Base-by-base conservation (phyloP, 768 basidiomycete species). In the Lactarius trivialis region DNA sequence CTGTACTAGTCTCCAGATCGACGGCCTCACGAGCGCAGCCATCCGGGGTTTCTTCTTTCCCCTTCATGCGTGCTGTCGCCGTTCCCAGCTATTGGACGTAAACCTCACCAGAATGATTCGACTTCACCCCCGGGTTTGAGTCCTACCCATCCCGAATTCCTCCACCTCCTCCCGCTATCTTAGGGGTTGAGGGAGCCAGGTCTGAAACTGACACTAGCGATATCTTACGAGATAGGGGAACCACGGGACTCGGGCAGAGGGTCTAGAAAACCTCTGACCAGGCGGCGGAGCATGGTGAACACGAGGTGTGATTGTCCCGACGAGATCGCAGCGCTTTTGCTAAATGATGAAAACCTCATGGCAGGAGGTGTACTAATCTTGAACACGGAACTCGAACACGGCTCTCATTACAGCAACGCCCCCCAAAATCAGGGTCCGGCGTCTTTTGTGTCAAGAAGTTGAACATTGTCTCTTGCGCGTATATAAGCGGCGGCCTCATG, bases 401-500 rank as follows among this genome's bases (percentile, higher is more conserved):
- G 24, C 48, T 51, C 32, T 48, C 55, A 32, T 64, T 64, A 55
- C 41, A 45, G 37, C n/a, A n/a, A n/a, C n/a, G n/a, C n/a, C 49
- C 36, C 58, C 45, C 41, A 14, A 30, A 54, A 63, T 32, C 14
- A 19, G 63, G 53, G 14, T 34, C 54, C 33, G 58, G 58, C 63
- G 63, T 54, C 32, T 54, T 17, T 54, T 53, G 26, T 64, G n/a
- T 54, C 53, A 64, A 24, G 28, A 63, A 65, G 39, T 7, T 43
- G 33, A 65, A 63, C 61, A 62, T 60, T 36, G 55, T 24, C 43
- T 30, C 17, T 41, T 41, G 60, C 57, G 55, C 21, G 28, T 67
- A 67, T 62, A 65, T 65, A 67, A 63, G 65, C 65, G 55, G 54
- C n/a, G 36, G 60, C 64, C 64, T 67, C 66, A 63, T 60, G 65